A percentile compares a stretch with the other conserved stretches of the same genome.
Conservation (phyloP, 345 rosid genomes). For the Boechera divaricarpa region DNA sequence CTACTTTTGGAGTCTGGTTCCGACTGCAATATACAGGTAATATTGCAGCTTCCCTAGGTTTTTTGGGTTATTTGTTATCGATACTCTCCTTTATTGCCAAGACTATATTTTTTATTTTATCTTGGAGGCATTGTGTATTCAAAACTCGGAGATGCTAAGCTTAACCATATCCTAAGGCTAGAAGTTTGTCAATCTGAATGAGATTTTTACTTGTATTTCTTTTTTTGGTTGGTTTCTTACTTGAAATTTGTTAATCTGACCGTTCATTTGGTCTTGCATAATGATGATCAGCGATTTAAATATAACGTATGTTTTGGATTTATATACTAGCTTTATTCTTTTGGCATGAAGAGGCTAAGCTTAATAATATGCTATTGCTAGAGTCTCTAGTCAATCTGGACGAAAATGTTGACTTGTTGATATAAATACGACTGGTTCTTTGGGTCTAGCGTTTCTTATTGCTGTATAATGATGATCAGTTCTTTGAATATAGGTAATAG, state of each 20-base stretch:
- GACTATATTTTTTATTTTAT: background rate
- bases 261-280: conserved; percentile 15
- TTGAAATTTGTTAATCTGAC: background rate
- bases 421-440: conserved; percentile 14
- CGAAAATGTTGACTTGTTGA: conserved; percentile 4
- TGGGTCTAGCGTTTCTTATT: background rate
- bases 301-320: background rate
- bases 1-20: conserved; percentile 88
- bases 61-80: conserved; percentile 13
- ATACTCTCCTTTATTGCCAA: conserved; percentile 14
- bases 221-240: conserved; percentile 6
- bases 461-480: conserved; percentile 10
- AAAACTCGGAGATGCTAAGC: conserved; percentile 1
- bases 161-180: conserved; percentile 16
- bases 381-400: conserved; percentile 12
- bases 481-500: background rate
- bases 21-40: conserved; percentile 88
- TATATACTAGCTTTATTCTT: conserved; percentile 9
- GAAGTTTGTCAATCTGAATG: background rate
- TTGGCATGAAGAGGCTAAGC: conserved; percentile 1
- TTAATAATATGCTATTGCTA: background rate
- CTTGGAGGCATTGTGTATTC: conserved; percentile 6
- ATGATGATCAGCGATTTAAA: background rate
- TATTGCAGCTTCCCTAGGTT: conserved; percentile 16
- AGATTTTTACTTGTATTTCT: background rate